phyloP scores from a whole-genome alignment of 768 basidiomycete genomes.

The Collybia sp. region DNA sequence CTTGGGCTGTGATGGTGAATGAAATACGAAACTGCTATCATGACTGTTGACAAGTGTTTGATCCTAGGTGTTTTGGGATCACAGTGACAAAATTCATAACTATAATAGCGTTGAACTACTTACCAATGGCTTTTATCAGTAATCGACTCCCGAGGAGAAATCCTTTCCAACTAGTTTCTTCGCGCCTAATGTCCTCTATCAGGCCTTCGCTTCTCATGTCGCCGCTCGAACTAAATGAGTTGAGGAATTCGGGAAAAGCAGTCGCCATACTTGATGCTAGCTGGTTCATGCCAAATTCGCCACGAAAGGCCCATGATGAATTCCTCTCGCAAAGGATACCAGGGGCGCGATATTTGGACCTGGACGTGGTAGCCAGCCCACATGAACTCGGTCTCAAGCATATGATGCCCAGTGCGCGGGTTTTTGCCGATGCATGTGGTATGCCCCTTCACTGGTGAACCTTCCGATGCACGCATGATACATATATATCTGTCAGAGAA shows the following conservation, averaged over 20 bases:
- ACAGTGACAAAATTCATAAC: too few relatives aligned
- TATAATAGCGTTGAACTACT: too few relatives aligned
- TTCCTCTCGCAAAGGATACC: conserved; percentile 66
- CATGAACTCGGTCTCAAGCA: conserved; percentile 84
- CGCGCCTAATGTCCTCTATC: conserved; percentile 32
- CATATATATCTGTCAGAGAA: conserved; percentile 30
- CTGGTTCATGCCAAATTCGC: conserved; percentile 93
- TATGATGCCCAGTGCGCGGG: conserved; percentile 79
- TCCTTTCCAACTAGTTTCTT: conserved; percentile 3
- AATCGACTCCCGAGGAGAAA: too few relatives aligned
- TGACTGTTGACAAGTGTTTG: conserved; percentile 1
- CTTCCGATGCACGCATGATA: conserved; percentile 1
- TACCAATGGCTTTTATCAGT: too few relatives aligned
- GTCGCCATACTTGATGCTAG: conserved; percentile 66
- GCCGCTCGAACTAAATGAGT: conserved; percentile 41
- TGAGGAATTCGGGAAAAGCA: conserved; percentile 23
- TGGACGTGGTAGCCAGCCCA: conserved; percentile 72
- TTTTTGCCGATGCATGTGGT: conserved; percentile 83
- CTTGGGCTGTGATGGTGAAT: conserved; percentile 4
- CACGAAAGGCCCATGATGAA: conserved; percentile 67
- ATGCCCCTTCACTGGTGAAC: conserved; percentile 20
- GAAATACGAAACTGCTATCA: background rate
- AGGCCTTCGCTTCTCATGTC: conserved; percentile 46
- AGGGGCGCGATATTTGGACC: conserved; percentile 67
- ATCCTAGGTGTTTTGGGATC: too few relatives aligned